Evolutionary conservation across 164 flowering plant species (phyloP), one percentile per base, ranked within the genome.

Genomic region (Chimonanthus salicifolius): DNA sequence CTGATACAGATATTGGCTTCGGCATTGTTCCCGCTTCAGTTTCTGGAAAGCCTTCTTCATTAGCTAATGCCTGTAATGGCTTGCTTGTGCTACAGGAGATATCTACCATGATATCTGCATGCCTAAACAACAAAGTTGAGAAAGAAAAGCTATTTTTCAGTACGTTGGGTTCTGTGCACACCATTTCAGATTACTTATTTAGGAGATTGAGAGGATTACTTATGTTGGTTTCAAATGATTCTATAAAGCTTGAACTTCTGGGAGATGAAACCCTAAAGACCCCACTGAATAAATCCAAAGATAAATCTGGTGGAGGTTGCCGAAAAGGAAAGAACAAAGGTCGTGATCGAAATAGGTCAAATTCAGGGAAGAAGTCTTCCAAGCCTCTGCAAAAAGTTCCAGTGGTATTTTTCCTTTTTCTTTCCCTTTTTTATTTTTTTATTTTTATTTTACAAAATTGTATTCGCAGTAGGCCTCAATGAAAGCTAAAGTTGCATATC

Each of bases 221-320:
- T 62, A 87, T 89, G 94, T 82, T 81, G 73, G 73, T 95, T 77
- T 93, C 93, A 62, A 89, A 89, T 81, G 92, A 93, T 73, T 91
- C 79, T 81, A 82, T 90, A 76, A 90, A 86, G 75, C 79, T 82
- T 76, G 99, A 95, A 79, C 92, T 94, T 72, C 78, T 93, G 51
- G 89, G 78, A 65, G 94, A 87, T 69, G 86, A 77, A 21, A 84
- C 64, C 72, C 43, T 33, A 44, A 83, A 77, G n/a, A 44, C 77
- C 54, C 73, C 74, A 45, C 67, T 78, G 5, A 81, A 74, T 76
- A 87, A 87, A 76, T 68, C 83, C 47, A 86, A 80, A 75, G 87
- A 75, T 74, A 88, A 85, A 83, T 60, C 47, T 75, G 76, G 81
- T 71, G 73, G 85, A 21, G 74, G 77, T 75, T 80, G 69, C 62